A percentile compares a stretch with the other conserved stretches of the same genome.
Evolutionary conservation across 352 stramenopile genomes (phyloP).

Genomic region (Pythium oligandrum): DNA sequence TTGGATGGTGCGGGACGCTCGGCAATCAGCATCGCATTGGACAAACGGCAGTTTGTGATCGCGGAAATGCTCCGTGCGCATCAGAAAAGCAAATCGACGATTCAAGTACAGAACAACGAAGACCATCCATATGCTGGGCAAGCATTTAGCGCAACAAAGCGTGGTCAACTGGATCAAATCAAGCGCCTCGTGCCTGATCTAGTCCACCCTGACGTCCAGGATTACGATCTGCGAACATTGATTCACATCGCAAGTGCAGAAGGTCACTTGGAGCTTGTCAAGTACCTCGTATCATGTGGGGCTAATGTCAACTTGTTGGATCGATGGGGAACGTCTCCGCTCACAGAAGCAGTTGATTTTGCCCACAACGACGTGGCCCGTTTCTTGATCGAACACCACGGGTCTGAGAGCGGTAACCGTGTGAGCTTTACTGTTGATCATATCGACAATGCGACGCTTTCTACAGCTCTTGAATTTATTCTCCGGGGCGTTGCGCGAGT

Average conservation of each 20-base stretch:
- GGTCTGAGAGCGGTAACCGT: constrained; percentile 56
- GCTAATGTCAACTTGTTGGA: constrained; percentile 78
- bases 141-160: constrained; percentile 58
- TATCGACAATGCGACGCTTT: constrained; percentile 54
- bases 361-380: constrained; percentile 70
- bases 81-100: constrained; percentile 42
- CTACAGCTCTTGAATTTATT: constrained; percentile 56
- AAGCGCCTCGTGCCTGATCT: constrained; percentile 45
- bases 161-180: constrained; percentile 39
- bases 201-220: constrained; percentile 63
- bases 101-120: constrained; percentile 25
- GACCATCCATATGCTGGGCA: constrained; percentile 38
- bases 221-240: constrained; percentile 71
- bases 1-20: constrained; percentile 52
- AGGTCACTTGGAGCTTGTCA: constrained; percentile 44
- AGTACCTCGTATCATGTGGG: constrained; percentile 62
- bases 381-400: constrained; percentile 58
- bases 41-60: constrained; percentile 49
- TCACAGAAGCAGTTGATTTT: constrained; percentile 75
- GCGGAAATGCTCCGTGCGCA: constrained; percentile 58
- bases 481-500: constrained; percentile 62
- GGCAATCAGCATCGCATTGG: constrained; percentile 60
- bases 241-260: constrained; percentile 74
- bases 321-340: constrained; percentile 67
- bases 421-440: constrained; percentile 49